phyloP scores from a whole-genome alignment of 345 rosid species.

The Excoecaria agallocha region DNA sequence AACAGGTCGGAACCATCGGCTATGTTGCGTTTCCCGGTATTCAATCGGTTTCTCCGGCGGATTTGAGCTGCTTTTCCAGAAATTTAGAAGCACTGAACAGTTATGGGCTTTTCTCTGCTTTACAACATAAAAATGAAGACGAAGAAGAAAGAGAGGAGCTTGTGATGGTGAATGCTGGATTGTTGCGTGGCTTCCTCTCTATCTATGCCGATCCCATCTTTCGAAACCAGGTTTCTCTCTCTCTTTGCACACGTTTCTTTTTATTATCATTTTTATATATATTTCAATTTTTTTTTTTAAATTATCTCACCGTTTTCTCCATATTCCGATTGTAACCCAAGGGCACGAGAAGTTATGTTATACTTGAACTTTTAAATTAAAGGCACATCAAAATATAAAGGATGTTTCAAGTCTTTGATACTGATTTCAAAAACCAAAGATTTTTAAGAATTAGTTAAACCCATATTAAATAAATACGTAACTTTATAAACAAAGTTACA shows the following conservation, averaged over 20 bases:
- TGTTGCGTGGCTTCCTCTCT: conserved; percentile 40
- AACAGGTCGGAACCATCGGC: conserved; percentile 35
- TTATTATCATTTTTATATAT: too few relatives aligned
- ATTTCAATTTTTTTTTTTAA: too few relatives aligned
- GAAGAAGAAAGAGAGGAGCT: conserved; percentile 30
- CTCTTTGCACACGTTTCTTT: background rate
- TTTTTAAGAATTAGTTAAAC: too few relatives aligned
- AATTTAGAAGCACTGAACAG: conserved; percentile 25
- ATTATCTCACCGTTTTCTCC: background rate
- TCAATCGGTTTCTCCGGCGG: conserved; percentile 4
- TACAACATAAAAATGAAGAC: conserved; percentile 16
- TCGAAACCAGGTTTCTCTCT: conserved; percentile 44
- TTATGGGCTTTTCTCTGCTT: conserved; percentile 35
- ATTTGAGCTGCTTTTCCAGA: conserved; percentile 3
- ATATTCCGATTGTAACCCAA: background rate
- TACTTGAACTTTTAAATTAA: too few relatives aligned
- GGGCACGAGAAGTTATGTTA: too few relatives aligned
- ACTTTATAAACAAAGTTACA: too few relatives aligned
- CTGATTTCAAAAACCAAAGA: too few relatives aligned
- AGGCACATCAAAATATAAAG: too few relatives aligned
- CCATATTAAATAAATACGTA: too few relatives aligned
- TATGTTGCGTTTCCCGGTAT: conserved; percentile 53
- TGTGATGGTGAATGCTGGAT: conserved; percentile 46
- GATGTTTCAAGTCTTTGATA: too few relatives aligned
- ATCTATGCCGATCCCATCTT: conserved; percentile 13